Evolutionary conservation across 805 yeast species (phyloP).

Genomic region (Maudiozyma saulgeensis): DNA sequence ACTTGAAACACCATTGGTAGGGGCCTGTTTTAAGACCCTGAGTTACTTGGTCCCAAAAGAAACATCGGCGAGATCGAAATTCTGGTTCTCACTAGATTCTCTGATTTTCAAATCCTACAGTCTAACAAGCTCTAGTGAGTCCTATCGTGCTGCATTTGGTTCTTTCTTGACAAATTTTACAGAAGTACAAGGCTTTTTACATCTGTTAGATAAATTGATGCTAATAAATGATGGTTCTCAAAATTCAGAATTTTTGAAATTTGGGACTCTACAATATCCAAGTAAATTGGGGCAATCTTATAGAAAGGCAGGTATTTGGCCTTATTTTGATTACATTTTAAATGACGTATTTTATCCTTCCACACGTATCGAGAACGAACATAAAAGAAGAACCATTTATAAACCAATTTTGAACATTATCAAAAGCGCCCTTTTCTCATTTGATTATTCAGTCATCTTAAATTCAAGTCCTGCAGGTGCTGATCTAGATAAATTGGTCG

Average conservation of each 20-base stretch:
- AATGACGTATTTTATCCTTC: conserved; percentile 55
- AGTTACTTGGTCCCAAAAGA: conserved; percentile 45
- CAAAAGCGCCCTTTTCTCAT: conserved; percentile 37
- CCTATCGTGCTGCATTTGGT: conserved; percentile 37
- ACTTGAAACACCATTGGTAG: conserved; percentile 40
- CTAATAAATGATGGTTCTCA: conserved; percentile 25
- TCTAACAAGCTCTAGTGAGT: conserved; percentile 19
- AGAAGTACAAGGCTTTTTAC: conserved; percentile 53
- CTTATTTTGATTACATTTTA: conserved; percentile 68
- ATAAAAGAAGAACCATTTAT: conserved; percentile 41
- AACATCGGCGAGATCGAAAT: conserved; percentile 33
- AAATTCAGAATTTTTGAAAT: conserved; percentile 21
- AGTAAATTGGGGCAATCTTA: conserved; percentile 49
- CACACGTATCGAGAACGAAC: conserved; percentile 20
- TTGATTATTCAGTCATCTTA: conserved; percentile 43
- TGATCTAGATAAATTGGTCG: conserved; percentile 41
- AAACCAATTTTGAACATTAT: conserved; percentile 43
- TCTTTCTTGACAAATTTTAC: conserved; percentile 41
- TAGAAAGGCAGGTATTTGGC: conserved; percentile 63
- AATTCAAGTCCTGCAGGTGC: conserved; percentile 44
- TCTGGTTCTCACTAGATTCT: conserved; percentile 64
- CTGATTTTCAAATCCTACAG: conserved; percentile 46
- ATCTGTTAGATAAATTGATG: conserved; percentile 38
- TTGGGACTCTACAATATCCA: conserved; percentile 50
- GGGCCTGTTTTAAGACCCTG: conserved; percentile 48